These are phyloP conservation scores for Dichotomocladium elegans DNA, from an alignment of 371 early-diverging fungal species.

Conservation along the genomic window DNA sequence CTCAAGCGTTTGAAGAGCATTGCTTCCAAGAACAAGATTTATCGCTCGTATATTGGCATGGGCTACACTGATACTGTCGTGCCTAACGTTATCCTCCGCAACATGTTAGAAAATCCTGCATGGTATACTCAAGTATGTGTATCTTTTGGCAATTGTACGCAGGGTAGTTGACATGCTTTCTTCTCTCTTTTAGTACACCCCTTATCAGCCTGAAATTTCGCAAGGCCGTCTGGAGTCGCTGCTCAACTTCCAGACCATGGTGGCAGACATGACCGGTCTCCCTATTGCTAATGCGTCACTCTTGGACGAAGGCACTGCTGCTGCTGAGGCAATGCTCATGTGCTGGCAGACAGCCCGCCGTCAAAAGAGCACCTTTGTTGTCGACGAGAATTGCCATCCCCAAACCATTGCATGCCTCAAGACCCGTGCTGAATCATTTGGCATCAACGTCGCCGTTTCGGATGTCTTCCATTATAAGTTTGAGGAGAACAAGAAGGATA, in stretches of 20 bases:
- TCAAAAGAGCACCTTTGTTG: constrained; percentile 82
- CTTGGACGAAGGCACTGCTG: constrained; percentile 97
- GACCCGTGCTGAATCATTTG: constrained; percentile 92
- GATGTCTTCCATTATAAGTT: constrained; percentile 78
- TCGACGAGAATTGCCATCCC: constrained; percentile 89
- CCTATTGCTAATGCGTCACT: constrained; percentile 94
- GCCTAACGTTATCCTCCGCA: constrained; percentile 92
- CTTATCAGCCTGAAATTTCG: constrained; percentile 97
- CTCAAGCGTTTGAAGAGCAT: constrained; percentile 74
- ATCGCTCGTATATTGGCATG: constrained; percentile 90
- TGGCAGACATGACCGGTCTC: constrained; percentile 90
- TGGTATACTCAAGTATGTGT: constrained; percentile 90
- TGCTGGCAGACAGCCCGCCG: constrained; percentile 70
- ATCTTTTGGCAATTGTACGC: neutral
- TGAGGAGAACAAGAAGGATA: constrained; percentile 64
- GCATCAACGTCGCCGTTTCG: constrained; percentile 84
- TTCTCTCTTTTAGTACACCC: constrained; percentile 75
- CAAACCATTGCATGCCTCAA: constrained; percentile 92
- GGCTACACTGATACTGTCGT: constrained; percentile 90
- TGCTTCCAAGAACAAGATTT: constrained; percentile 87
- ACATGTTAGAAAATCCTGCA: constrained; percentile 94
- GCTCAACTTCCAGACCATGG: constrained; percentile 95
- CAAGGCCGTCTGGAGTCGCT: constrained; percentile 97
- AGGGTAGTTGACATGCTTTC: neutral
- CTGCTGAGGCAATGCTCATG: constrained; percentile 96